These are phyloP conservation scores for Puccinia novopanici DNA, from an alignment of 1,284 basidiomycete species.

Conservation along the genomic window DNA sequence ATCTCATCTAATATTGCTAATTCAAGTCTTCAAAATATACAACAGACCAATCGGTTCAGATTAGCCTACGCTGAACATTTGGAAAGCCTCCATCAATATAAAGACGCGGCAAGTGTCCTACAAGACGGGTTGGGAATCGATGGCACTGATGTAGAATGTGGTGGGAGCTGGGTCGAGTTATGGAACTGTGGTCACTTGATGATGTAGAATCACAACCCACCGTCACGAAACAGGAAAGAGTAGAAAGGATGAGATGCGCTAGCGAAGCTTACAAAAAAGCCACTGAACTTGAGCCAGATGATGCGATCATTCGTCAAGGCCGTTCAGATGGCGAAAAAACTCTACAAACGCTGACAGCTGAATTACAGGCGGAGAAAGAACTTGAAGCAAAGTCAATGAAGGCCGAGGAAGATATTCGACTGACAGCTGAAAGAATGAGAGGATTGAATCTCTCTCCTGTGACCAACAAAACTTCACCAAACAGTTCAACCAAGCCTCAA, in stretches of 20 bases:
- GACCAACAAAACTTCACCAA: background rate
- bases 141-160: slow-evolving; percentile 4
- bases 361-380: slow-evolving; percentile 2
- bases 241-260: slow-evolving; percentile 14
- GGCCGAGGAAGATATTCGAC: slow-evolving; percentile 7
- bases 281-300: slow-evolving; percentile 15
- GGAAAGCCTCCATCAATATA: slow-evolving; percentile 9
- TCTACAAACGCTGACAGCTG: background rate
- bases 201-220: background rate
- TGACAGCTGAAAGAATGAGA: slow-evolving; percentile 17
- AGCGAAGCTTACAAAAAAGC: slow-evolving; percentile 35
- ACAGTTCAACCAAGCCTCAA: background rate
- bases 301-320: slow-evolving; percentile 5
- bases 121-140: slow-evolving; percentile 31
- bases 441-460: slow-evolving; percentile 15
- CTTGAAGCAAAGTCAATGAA: background rate
- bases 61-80: slow-evolving; percentile 28
- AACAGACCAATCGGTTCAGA: slow-evolving; percentile 31
- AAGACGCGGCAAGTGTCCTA: slow-evolving; percentile 31
- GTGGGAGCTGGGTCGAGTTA: slow-evolving; percentile 36
- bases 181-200: slow-evolving; percentile 31
- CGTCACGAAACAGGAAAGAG: slow-evolving; percentile 23
- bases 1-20: slow-evolving; percentile 7
- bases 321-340: slow-evolving; percentile 1
- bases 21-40: slow-evolving; percentile 7